Evolutionary conservation across 2,329 filamentous ascomycete genomes (phyloP), one percentile per base, ranked within the genome.

Genomic region (Pyricularia sp.): DNA sequence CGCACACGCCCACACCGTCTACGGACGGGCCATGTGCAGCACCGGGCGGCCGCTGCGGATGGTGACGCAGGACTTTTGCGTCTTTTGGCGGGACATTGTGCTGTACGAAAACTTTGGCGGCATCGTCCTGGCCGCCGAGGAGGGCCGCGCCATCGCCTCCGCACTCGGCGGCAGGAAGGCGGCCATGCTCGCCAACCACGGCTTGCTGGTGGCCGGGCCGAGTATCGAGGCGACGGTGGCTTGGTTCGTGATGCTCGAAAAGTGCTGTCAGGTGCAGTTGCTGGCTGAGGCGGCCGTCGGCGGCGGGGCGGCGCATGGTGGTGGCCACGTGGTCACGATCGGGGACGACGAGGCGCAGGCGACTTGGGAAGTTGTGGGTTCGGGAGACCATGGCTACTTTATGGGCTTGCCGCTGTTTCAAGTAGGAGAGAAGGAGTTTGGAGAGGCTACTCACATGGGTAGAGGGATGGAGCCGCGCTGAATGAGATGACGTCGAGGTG

Each of bases 41-140:
- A 82, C 90, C 26, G 88, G 88, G 9, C 84, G 84, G 70, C 81
- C 81, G 7, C 78, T 91, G 14, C 88, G 90, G 68, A 91, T 90
- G 84, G 79, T 89, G 68, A 90, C 86, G 50, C 88, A 86, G 77
- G 88, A 87, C 74, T 82, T 86, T 1, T 85, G 84, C 70, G 85
- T 85, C 68, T 87, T 91, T 72, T 88, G 89, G 74, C 81, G 72
- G 83, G 79, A 81, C 72, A 69, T 79, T 36, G 78, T 76, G 31
- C 72, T 82, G 25, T 84, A 84, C 73, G 70, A 71, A 23, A 79
- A 78, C 65, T 86, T 86, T 72, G 80, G 79, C 7, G 85, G 85
- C 11, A 78, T 86, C 17, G 84, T 87, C 0, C 77, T 86, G 7
- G 84, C 81, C 4, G 77, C 79, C 3, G 82, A 85, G 65, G 84